Conservation (phyloP, 75 land plant species). For the Sequoia sempervirens region DNA sequence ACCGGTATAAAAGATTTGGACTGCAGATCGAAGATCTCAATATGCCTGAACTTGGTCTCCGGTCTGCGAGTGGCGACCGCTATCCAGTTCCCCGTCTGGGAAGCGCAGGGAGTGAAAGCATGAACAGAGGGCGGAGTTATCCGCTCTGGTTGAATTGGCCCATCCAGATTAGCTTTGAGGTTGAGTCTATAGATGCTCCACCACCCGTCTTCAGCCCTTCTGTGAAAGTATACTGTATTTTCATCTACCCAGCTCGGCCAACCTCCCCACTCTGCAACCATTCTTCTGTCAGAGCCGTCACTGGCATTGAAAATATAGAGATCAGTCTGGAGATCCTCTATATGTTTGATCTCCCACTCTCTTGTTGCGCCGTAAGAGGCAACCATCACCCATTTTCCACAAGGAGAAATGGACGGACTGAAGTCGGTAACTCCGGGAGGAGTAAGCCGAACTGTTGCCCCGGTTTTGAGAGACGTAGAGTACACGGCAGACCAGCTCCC, state of each 20-base stretch:
- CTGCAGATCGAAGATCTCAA: slow-evolving; percentile 37
- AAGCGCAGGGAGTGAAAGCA: slow-evolving; percentile 78
- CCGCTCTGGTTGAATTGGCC: slow-evolving; percentile 17
- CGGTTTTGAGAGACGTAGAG: slow-evolving; percentile 22
- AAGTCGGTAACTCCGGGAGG: slow-evolving; percentile 52
- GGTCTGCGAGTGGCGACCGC: slow-evolving; percentile 47
- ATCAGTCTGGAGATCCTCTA: slow-evolving; percentile 61
- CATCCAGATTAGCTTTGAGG: neutral
- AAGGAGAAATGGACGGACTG: slow-evolving; percentile 65
- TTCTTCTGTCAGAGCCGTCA: slow-evolving; percentile 33
- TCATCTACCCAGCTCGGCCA: slow-evolving; percentile 85
- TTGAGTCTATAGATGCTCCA: slow-evolving; percentile 65
- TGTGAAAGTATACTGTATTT: slow-evolving; percentile 57
- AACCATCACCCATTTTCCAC: slow-evolving; percentile 61
- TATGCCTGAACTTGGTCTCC: slow-evolving; percentile 26
- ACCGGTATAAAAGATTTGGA: slow-evolving; percentile 19
- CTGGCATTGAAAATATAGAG: slow-evolving; percentile 46
- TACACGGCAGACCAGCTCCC: slow-evolving; percentile 72
- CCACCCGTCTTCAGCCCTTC: slow-evolving; percentile 68
- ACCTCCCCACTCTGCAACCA: slow-evolving; percentile 50
- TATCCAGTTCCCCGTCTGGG: slow-evolving; percentile 19
- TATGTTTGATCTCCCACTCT: slow-evolving; percentile 54
- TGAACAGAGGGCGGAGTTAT: slow-evolving; percentile 73
- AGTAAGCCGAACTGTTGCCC: slow-evolving; percentile 37
- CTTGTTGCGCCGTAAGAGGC: slow-evolving; percentile 61